These are phyloP conservation scores for Alternaria brassicicola DNA, from an alignment of 2,329 filamentous ascomycete genomes.

Conservation along the genomic window DNA sequence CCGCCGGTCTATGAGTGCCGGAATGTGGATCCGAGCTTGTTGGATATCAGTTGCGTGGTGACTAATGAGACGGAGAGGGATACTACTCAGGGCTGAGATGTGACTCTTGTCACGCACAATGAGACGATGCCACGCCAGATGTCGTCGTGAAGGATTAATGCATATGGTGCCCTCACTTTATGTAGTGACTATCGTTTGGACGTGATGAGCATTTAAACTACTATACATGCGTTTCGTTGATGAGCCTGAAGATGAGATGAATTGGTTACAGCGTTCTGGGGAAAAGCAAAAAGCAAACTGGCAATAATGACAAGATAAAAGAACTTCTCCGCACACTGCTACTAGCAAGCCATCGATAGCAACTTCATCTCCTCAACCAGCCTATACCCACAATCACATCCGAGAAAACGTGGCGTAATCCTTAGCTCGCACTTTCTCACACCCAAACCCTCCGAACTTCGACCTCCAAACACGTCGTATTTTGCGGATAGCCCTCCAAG, in stretches of 20 bases:
- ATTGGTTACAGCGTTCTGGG: background rate
- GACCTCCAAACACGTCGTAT: constrained; percentile 53
- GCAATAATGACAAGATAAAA: background rate
- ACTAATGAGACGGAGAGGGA: background rate
- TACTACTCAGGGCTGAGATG: background rate
- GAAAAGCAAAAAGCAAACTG: background rate
- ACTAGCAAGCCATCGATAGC: background rate
- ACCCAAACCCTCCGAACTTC: constrained; percentile 43
- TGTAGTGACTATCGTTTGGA: background rate
- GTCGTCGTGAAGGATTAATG: background rate
- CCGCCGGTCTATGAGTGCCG: background rate
- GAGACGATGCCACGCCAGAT: background rate
- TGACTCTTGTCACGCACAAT: background rate
- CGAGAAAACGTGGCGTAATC: background rate
- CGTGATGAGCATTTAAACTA: background rate
- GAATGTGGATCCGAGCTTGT: background rate
- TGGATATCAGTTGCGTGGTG: background rate
- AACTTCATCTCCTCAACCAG: background rate
- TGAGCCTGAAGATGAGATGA: background rate
- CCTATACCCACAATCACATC: background rate
- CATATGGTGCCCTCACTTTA: background rate
- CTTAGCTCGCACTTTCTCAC: background rate
- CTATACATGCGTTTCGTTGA: background rate
- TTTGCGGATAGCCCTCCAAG: constrained; percentile 44
- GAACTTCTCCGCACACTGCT: too few relatives aligned